Evolutionary conservation across 2,329 filamentous ascomycete species (phyloP).

Genomic region (Cladorrhinum sp.): DNA sequence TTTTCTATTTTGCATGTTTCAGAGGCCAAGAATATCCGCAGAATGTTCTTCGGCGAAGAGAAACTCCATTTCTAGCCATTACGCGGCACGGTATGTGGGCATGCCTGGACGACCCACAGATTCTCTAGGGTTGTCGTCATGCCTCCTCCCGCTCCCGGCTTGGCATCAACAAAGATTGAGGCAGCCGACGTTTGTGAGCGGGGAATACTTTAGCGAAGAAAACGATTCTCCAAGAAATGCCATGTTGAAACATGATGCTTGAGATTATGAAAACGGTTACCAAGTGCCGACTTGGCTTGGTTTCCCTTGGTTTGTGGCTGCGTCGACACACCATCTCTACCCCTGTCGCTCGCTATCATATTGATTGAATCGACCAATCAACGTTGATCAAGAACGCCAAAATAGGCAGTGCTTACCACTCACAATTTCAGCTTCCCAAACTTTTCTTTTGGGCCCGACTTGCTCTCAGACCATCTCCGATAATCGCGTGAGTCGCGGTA

Average conservation of each 20-base stretch:
- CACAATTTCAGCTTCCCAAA: conserved; percentile 4
- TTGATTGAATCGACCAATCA: neutral
- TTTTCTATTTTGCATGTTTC: neutral
- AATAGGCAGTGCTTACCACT: conserved; percentile 7
- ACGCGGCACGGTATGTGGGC: neutral
- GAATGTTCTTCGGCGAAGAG: too few relatives aligned
- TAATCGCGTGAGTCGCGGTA: neutral
- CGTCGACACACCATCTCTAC: neutral
- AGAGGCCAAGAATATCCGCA: neutral
- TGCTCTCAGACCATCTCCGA: neutral
- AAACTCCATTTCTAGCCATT: neutral
- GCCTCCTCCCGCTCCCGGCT: neutral
- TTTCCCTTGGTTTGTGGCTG: neutral
- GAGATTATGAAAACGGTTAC: neutral
- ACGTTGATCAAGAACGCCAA: conserved; percentile 1
- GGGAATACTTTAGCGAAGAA: neutral
- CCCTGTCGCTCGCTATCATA: conserved; percentile 4
- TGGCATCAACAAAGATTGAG: neutral
- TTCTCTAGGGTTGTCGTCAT: neutral
- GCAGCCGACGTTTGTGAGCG: neutral
- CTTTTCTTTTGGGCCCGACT: too few relatives aligned
- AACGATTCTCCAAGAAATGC: neutral
- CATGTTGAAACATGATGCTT: neutral
- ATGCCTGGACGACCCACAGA: neutral
- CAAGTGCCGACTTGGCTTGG: neutral